Conservation (phyloP, 192 early-diverging fungal species). For the Mycoemilia scoparia region DNA sequence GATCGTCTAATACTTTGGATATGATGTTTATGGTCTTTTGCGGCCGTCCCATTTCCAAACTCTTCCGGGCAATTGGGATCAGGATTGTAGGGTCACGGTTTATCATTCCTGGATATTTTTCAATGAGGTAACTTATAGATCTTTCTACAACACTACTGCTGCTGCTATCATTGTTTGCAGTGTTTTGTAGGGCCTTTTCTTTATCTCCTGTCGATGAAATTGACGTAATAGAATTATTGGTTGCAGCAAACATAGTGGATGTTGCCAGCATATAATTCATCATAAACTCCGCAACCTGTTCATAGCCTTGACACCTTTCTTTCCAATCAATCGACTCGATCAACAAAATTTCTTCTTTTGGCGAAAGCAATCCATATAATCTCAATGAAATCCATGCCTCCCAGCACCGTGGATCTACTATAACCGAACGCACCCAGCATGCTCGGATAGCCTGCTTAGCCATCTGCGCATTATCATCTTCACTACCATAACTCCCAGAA, state of each 20-base stretch:
- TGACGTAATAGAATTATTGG: constrained; percentile 5
- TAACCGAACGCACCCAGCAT: too few species aligned
- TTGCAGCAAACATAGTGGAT: constrained; percentile 9
- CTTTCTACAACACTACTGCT: constrained; percentile 17
- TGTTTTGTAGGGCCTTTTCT: constrained; percentile 8
- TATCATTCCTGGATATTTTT: constrained; percentile 14
- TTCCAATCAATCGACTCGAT: constrained; percentile 15
- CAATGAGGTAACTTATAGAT: constrained; percentile 8
- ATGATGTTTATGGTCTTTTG: too few species aligned
- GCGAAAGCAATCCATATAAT: constrained; percentile 20
- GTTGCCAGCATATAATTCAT: constrained; percentile 22
- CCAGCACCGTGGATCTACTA: constrained; percentile 30
- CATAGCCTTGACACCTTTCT: constrained; percentile 8
- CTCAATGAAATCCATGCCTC: constrained; percentile 28
- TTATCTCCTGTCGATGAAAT: constrained; percentile 10
- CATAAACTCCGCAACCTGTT: constrained; percentile 11
- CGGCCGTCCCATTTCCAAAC: too few species aligned
- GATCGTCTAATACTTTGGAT: too few species aligned
- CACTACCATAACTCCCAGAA: constrained; percentile 10
- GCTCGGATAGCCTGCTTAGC: constrained; percentile 10
- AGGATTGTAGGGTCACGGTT: constrained; percentile 16
- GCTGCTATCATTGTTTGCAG: constrained; percentile 25
- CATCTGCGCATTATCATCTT: constrained; percentile 13
- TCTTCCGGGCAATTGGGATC: constrained; percentile 20
- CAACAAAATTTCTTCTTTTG: constrained; percentile 11